phyloP scores from a whole-genome alignment of 2,329 filamentous ascomycete species.

The Microcyclosporella mali region DNA sequence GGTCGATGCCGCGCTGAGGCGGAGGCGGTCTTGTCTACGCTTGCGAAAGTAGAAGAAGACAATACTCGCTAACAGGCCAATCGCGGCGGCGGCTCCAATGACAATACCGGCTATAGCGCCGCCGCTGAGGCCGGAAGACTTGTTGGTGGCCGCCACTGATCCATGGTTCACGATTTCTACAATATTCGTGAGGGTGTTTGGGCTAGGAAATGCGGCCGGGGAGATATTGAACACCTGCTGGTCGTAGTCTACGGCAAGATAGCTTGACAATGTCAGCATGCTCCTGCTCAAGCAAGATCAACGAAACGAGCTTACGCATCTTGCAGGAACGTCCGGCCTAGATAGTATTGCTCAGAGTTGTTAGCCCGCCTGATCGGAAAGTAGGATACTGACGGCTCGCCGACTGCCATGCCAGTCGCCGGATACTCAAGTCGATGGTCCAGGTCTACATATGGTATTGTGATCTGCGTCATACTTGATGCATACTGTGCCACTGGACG shows the following conservation, averaged over 20 bases:
- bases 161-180: too few species aligned
- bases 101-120: conserved; percentile 16
- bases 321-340: conserved; percentile 28
- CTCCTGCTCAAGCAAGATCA: not conserved
- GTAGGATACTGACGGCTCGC: conserved; percentile 34
- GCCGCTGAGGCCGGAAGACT: conserved; percentile 1
- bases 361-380: conserved; percentile 23
- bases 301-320: conserved; percentile 21
- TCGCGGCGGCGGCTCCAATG: conserved; percentile 1
- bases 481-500: not conserved
- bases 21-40: not conserved
- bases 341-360: conserved; percentile 19
- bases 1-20: conserved; percentile 1
- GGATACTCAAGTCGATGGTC: conserved; percentile 21
- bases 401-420: conserved; percentile 19
- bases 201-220: not conserved
- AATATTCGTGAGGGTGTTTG: too few species aligned
- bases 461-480: conserved; percentile 15
- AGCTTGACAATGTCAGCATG: conserved; percentile 3
- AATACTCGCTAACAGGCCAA: conserved; percentile 2
- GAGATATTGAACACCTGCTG: conserved; percentile 8
- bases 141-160: not conserved
- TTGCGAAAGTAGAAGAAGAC: conserved; percentile 7
- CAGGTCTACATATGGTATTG: conserved; percentile 28
- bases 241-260: conserved; percentile 12